A percentile compares a stretch with the other conserved stretches of the same genome.
Evolutionary conservation across 768 basidiomycete genomes (phyloP).

Genomic region (Tylopilus sp.): DNA sequence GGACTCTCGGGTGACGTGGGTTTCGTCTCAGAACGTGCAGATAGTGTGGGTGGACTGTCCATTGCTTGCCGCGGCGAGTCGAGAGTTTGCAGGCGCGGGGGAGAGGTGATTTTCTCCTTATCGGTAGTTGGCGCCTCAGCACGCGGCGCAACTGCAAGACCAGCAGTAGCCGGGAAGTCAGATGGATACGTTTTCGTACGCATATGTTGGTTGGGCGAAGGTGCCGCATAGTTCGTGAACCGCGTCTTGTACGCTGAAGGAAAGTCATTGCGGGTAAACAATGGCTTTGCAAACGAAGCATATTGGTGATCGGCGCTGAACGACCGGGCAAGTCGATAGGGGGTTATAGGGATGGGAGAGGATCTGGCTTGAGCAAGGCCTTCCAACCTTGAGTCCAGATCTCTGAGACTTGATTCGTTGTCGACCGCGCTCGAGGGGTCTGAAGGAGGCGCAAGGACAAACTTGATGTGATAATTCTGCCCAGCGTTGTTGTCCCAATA

Average conservation of each 20-base stretch:
- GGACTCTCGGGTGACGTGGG: constrained; percentile 6
- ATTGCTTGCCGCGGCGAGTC: constrained; percentile 15
- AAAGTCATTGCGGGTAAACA: constrained; percentile 59
- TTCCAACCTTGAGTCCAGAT: constrained; percentile 66
- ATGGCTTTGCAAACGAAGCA: constrained; percentile 32
- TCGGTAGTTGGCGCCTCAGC: constrained; percentile 9
- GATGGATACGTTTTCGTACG: constrained; percentile 52
- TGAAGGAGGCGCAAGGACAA: constrained; percentile 36
- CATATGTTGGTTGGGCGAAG: constrained; percentile 19
- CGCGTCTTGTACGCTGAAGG: constrained; percentile 46
- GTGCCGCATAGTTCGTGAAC: constrained; percentile 3
- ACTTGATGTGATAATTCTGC: constrained; percentile 74
- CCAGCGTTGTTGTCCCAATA: constrained; percentile 92
- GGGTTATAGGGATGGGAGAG: constrained; percentile 11
- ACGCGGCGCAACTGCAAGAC: constrained; percentile 40
- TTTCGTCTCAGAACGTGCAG: constrained; percentile 11
- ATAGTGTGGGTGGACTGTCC: constrained; percentile 7
- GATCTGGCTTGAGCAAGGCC: constrained; percentile 45
- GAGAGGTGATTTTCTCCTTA: background rate
- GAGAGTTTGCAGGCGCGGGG: constrained; percentile 18
- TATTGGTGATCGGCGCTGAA: constrained; percentile 27
- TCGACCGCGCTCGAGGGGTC: constrained; percentile 32
- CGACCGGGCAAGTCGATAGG: constrained; percentile 20
- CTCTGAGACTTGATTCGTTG: constrained; percentile 46
- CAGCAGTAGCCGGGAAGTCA: constrained; percentile 35